Evolutionary conservation across 139 green algal genomes (phyloP).

Genomic region (Chlorella sp.): DNA sequence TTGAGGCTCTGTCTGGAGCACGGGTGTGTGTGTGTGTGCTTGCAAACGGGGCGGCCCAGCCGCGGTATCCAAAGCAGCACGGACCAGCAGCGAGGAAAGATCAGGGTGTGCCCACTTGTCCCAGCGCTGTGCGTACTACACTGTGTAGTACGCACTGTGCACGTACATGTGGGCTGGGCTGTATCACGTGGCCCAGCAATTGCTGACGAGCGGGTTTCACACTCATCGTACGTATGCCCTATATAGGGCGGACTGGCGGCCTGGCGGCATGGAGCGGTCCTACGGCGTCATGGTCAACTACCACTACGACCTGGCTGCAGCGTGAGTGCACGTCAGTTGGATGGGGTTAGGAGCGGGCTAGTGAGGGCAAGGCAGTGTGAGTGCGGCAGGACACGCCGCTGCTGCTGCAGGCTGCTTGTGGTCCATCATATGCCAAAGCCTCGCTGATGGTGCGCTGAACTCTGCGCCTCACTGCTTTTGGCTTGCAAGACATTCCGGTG

Average conservation of each 20-base stretch:
- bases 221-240: no score
- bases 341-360: no score
- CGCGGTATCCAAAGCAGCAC: no score
- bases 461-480: background rate
- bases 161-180: no score
- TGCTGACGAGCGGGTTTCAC: no score
- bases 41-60: no score
- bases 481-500: background rate
- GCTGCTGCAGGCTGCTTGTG: background rate
- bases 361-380: background rate
- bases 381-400: background rate
- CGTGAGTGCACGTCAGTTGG: background rate
- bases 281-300: constrained; percentile 81
- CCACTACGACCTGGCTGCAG: constrained; percentile 26
- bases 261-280: constrained; percentile 29
- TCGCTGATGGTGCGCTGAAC: background rate
- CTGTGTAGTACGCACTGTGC: no score
- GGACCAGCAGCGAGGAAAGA: no score
- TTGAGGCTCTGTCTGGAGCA: background rate
- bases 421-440: background rate
- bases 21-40: no score
- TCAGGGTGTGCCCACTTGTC: background rate
- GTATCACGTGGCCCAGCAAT: no score
- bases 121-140: no score
- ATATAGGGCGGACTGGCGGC: constrained; percentile 45